Conservation (phyloP, 768 basidiomycete genomes). For the Tylopilus sp. region DNA sequence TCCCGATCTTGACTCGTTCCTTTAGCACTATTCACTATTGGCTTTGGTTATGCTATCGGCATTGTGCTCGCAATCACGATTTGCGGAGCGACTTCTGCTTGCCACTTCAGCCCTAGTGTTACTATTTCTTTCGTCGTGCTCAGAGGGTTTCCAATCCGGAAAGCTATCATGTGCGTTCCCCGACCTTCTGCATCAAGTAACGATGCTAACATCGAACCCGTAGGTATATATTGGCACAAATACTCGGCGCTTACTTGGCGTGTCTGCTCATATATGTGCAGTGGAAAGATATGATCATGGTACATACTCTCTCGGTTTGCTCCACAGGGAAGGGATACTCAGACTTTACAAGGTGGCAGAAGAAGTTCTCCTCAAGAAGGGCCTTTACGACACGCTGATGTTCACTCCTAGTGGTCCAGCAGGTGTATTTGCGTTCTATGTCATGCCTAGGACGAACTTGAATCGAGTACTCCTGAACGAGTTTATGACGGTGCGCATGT, state of each 20-base stretch:
- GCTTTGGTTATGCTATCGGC: constrained; percentile 55
- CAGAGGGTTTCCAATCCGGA: constrained; percentile 51
- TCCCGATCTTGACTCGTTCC: constrained; percentile 1
- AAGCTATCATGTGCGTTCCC: constrained; percentile 46
- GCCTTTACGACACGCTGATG: constrained; percentile 29
- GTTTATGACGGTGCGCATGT: constrained; percentile 32
- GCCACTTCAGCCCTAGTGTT: constrained; percentile 66
- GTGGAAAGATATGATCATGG: constrained; percentile 51
- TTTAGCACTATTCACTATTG: constrained; percentile 56
- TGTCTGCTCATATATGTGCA: constrained; percentile 59
- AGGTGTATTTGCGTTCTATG: constrained; percentile 39
- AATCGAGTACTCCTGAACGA: constrained; percentile 37
- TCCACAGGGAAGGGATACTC: constrained; percentile 13
- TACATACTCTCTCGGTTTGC: constrained; percentile 43
- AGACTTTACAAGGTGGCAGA: constrained; percentile 24
- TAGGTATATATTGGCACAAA: constrained; percentile 66
- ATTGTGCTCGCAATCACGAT: constrained; percentile 56
- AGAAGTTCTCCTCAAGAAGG: constrained; percentile 25
- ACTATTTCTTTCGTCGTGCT: constrained; percentile 51
- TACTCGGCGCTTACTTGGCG: constrained; percentile 63
- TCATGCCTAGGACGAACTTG: constrained; percentile 29
- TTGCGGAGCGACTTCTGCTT: constrained; percentile 52
- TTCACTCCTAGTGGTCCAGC: constrained; percentile 35
- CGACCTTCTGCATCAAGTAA: constrained; percentile 6
- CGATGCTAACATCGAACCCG: constrained; percentile 11